Conservation (phyloP, 345 rosid genomes). For the Aegle marmelos region DNA sequence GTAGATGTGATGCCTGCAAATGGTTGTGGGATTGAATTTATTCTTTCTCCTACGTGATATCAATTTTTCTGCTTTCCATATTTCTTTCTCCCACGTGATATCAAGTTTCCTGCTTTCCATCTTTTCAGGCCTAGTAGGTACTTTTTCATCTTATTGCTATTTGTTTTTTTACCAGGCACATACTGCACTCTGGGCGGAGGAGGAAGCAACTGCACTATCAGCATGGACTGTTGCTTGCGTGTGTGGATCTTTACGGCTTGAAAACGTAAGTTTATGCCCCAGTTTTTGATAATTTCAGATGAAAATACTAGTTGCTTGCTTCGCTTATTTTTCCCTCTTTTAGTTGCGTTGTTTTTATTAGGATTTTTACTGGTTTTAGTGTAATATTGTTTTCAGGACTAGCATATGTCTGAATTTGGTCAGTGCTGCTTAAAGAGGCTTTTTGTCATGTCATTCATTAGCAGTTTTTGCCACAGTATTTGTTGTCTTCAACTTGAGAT, state of each 20-base stretch:
- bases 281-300: conserved; percentile 1
- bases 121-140: neutral
- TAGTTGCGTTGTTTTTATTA: neutral
- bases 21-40: neutral
- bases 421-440: neutral
- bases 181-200: conserved; percentile 71
- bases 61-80: conserved; percentile 6
- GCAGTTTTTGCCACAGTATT: neutral
- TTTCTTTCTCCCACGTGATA: neutral
- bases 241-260: conserved; percentile 92
- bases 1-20: conserved; percentile 31
- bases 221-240: conserved; percentile 87
- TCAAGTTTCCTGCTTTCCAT: conserved; percentile 5
- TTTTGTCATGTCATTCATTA: neutral
- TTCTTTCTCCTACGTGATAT: neutral
- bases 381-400: neutral
- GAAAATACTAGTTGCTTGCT: neutral
- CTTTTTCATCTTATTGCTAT: conserved; percentile 14
- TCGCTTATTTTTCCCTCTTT: neutral
- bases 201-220: conserved; percentile 85
- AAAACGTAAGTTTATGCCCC: conserved; percentile 48
- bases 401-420: conserved; percentile 5
- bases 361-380: neutral
- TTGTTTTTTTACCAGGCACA: conserved; percentile 55
- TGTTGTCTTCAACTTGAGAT: neutral